Evolutionary conservation across 495 filamentous ascomycete genomes (phyloP).

Genomic region (Chaetomium cochliodes): DNA sequence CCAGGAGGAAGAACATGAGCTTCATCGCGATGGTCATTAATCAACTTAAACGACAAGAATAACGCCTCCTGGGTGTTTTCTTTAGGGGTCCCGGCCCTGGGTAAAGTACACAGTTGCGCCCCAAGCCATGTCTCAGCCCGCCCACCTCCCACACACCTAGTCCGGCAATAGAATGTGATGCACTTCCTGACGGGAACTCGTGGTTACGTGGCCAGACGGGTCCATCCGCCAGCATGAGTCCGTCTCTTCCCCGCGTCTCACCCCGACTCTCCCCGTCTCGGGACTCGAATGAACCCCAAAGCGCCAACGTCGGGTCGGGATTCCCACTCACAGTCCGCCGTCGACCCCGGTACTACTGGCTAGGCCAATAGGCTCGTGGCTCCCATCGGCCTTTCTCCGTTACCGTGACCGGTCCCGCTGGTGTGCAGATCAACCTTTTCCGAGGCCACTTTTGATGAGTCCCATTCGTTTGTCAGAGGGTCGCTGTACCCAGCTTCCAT

Average conservation of each 20-base stretch:
- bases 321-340: constrained; percentile 7
- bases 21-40: not conserved
- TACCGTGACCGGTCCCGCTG: not conserved
- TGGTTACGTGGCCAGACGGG: constrained; percentile 7
- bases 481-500: not conserved
- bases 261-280: constrained; percentile 1
- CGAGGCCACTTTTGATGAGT: not conserved
- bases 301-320: not conserved
- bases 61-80: not conserved
- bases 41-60: not conserved
- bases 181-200: not conserved
- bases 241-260: not conserved
- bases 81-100: not conserved
- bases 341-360: not conserved
- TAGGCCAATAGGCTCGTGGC: constrained; percentile 1
- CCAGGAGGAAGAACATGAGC: not conserved
- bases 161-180: not conserved
- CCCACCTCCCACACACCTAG: not conserved
- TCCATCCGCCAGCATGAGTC: not conserved
- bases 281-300: not conserved
- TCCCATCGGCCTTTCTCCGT: not conserved
- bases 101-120: not conserved
- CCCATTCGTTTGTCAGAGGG: too few relatives aligned
- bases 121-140: constrained; percentile 9
- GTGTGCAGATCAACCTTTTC: not conserved